phyloP scores from a whole-genome alignment of 306 rosid genomes.

The Cajanus cajan region DNA sequence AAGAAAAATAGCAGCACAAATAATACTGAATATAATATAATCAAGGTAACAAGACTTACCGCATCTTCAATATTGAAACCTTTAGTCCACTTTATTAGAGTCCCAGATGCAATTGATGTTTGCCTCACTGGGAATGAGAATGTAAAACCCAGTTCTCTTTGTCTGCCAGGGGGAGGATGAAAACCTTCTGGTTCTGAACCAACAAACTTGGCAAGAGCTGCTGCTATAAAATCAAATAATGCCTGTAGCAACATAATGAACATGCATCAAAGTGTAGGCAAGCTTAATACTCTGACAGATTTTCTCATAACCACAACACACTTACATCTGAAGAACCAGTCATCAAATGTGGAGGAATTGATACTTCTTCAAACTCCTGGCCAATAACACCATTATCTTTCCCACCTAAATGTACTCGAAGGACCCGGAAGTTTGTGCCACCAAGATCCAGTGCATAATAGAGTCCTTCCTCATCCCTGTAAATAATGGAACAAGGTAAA shows the following conservation, averaged over 20 bases:
- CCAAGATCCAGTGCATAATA: constrained; percentile 93
- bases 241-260: constrained; percentile 52
- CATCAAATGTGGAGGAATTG: constrained; percentile 90
- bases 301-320: constrained; percentile 34
- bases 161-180: constrained; percentile 73
- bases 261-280: neutral
- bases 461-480: constrained; percentile 79
- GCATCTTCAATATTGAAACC: constrained; percentile 81
- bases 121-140: constrained; percentile 93
- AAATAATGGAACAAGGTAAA: constrained; percentile 22
- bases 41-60: constrained; percentile 43
- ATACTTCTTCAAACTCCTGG: constrained; percentile 75
- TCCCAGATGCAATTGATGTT: constrained; percentile 77
- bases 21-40: constrained; percentile 19
- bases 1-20: neutral
- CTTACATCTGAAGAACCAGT: constrained; percentile 76
- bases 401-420: constrained; percentile 88
- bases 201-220: constrained; percentile 74
- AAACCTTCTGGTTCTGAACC: constrained; percentile 69
- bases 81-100: constrained; percentile 90
- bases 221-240: constrained; percentile 83
- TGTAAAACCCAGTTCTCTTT: constrained; percentile 93
- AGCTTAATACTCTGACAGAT: constrained; percentile 1
- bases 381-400: constrained; percentile 55
- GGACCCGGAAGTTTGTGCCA: constrained; percentile 91